Evolutionary conservation across 1,139 yeast species (phyloP), one percentile per base, ranked within the genome.

Genomic region (Zygoascus sp.): DNA sequence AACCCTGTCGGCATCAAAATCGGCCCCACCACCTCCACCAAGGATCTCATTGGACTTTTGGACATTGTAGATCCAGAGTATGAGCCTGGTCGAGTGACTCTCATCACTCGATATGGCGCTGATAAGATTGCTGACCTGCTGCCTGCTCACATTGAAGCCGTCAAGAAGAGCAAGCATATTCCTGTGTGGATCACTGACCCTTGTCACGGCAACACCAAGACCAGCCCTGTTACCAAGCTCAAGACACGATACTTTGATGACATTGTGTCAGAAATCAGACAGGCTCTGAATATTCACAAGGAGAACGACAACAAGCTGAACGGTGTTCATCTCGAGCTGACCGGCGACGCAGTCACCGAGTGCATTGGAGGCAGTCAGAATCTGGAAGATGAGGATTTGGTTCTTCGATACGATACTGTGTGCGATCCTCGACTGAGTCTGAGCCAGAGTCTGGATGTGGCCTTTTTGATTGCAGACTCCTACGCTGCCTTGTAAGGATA

Each of bases 1-100:
- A 70, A 70, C 50, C 75, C 75, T 5, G 67, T 70, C 47, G 75
- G 75, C 6, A 62, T 71, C 53, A 70, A 70, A 54, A 73, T 70
- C 2, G 75, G 75, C 1, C 75, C 75, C 5, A 50, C 69, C 3
- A 70, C 69, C 63, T 54, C 61, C 32, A 62, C 66, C 6, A 62
- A 62, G 1, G 75, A 71, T 56, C 61, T 70, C 15, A 64, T 65
- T 11, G 51, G 57, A 10, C 56, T 70, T 41, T 57, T 70, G 41
- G 70, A 68, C 48, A 66, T 70, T 40, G 67, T 71, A 4, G 74
- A 70, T 45, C 71, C 75, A 5, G 53, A 70, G 46, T 53, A 45
- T 32, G 66, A 61, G 47, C 57, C 68, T 8, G 75, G 75, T 11
- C 60, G 71, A 16, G 72, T 70, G 15, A 70, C 75, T 2, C 56